Percentiles rank a stretch among this genome's conserved stretches.
phyloP scores from a whole-genome alignment of 805 yeast species.

The Cyberlindnera japonica region DNA sequence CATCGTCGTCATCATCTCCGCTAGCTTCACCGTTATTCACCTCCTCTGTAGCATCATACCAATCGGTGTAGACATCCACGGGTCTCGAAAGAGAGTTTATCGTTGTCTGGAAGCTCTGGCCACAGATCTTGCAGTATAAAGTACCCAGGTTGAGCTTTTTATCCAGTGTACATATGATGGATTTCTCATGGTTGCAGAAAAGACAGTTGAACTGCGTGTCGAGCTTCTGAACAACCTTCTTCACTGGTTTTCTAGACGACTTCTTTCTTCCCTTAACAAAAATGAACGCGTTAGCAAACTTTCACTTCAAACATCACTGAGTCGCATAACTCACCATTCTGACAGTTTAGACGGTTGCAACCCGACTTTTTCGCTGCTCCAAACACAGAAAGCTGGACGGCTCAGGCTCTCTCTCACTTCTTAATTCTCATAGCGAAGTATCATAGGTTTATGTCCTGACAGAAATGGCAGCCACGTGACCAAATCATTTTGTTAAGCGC shows the following conservation, averaged over 20 bases:
- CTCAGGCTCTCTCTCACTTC: background rate
- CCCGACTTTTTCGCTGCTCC: background rate
- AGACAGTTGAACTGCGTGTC: conserved; percentile 86
- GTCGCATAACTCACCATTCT: conserved; percentile 12
- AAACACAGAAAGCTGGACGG: no score
- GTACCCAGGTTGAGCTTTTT: conserved; percentile 83
- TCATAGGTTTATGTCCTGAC: no score
- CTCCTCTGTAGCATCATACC: conserved; percentile 95
- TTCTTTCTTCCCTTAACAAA: conserved; percentile 87
- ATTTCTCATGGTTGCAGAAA: conserved; percentile 92
- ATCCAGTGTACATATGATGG: conserved; percentile 84
- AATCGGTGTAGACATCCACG: conserved; percentile 91
- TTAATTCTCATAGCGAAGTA: background rate
- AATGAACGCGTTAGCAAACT: no score
- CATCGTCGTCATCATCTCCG: conserved; percentile 34
- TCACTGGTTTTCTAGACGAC: conserved; percentile 77
- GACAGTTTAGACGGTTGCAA: background rate
- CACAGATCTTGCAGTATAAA: conserved; percentile 87
- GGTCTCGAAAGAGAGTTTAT: conserved; percentile 79
- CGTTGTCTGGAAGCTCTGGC: conserved; percentile 86
- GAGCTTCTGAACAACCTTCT: conserved; percentile 71
- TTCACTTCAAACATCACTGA: background rate
- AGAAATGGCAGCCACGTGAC: conserved; percentile 9
- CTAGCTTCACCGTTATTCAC: conserved; percentile 37
- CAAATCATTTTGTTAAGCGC: conserved; percentile 3